Evolutionary conservation across 2,329 filamentous ascomycete species (phyloP).

Genomic region (Alternaria dauci): DNA sequence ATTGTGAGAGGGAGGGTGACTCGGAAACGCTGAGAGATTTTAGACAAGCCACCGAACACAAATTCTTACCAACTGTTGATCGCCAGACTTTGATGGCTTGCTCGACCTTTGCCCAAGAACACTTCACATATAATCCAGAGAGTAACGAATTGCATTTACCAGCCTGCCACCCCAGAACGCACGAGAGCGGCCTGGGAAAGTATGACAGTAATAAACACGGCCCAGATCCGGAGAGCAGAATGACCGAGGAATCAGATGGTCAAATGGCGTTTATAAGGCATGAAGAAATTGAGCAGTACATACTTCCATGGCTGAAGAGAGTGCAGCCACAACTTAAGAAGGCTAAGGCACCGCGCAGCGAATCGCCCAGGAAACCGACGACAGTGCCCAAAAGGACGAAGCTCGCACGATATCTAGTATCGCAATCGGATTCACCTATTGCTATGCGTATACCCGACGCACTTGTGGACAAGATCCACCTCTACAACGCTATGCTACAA

Average conservation of each 20-base stretch:
- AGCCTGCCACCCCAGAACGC: constrained; percentile 14
- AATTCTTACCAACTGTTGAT: constrained; percentile 7
- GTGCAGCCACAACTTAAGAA: constrained; percentile 5
- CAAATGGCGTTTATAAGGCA: constrained; percentile 23
- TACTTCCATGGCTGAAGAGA: constrained; percentile 28
- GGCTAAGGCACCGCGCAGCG: not conserved
- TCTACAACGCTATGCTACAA: constrained; percentile 34
- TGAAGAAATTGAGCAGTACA: constrained; percentile 14
- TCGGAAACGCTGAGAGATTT: not conserved
- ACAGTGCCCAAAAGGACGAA: not conserved
- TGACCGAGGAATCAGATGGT: too few relatives aligned
- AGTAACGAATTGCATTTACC: constrained; percentile 17
- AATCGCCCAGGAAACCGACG: not conserved
- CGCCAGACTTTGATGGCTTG: constrained; percentile 19
- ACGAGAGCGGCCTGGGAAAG: not conserved
- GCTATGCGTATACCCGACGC: constrained; percentile 11
- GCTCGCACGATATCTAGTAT: not conserved
- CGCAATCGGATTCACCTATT: not conserved
- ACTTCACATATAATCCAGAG: constrained; percentile 20
- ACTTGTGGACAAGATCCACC: constrained; percentile 27
- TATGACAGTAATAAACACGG: too few relatives aligned
- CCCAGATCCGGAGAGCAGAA: too few relatives aligned
- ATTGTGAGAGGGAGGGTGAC: not conserved
- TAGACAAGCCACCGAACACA: too few relatives aligned
- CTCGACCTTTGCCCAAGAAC: constrained; percentile 22